Base-by-base conservation (phyloP, 371 early-diverging fungal genomes). In the Mortierella sp. region DNA sequence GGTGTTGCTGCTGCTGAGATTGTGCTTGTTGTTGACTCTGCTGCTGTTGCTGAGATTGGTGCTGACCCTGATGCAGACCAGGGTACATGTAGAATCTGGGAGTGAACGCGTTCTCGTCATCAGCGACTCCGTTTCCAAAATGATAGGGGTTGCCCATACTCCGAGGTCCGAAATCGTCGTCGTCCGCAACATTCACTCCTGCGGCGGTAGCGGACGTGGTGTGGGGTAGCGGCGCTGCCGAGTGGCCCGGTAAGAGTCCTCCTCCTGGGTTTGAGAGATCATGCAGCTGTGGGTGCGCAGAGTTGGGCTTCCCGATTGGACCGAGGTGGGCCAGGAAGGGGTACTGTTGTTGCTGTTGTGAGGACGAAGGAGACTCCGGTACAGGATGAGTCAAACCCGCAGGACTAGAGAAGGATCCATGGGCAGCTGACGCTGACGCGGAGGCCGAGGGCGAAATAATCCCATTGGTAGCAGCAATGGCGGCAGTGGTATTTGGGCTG, bases 11-110 rank as follows among this genome's bases (percentile, higher is more conserved):
- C 16, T 70, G 70, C 9, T 67, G 40, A 24, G 26, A 24, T 24
- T 31, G 31, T 5, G 31, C 22, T 47, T 47, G 47, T 22, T 47
- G 58, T 9, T 19, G 47, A 22, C 22, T 14, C 22, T 45, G 68
- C 13, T 70, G 70, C 16, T 69, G 76, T 1, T 10, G 31, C 22
- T 55, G 55, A 31, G 58, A 58, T 19, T 58, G 58, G 29, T 79
- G 74, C 2, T 64, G 76, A 6, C n/a, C 66, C 48, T 73, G 81
- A 19, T 66, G 50, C 11, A 77, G 58, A 8, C 66, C 63, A 22
- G 73, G 74, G 31, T 81, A 74, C 68, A 81, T 74, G 31, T 81
- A 81, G 37, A 81, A 81, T 13, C 67, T 55, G 10, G 77, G 77
- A 41, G 74, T 74, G 37, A 74, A 73, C 6, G 52, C 47, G 22